Base-by-base conservation (phyloP, 2,329 filamentous ascomycete genomes). In the Fusarium sp. region DNA sequence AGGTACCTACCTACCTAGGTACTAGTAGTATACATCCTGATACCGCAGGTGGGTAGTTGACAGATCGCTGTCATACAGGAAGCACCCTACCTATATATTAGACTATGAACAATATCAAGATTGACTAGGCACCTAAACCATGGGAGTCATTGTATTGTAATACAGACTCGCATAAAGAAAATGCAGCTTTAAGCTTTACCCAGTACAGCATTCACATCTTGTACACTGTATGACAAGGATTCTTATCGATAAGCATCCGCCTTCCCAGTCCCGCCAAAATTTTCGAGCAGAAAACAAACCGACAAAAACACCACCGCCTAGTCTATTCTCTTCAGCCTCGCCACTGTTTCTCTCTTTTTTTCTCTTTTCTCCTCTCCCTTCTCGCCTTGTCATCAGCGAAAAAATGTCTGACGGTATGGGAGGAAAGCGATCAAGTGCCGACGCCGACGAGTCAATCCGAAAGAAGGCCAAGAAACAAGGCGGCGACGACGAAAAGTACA, bases 381-480 rank as follows among this genome's bases (percentile, higher is more conserved):
- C 30, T 45, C 42, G 41, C 34, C 42, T 52, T 41, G 49, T 46
- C 41, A 57, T 46, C 48, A 48, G 47, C 49, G 44, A 61, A 56
- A 75, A 34, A 60, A 85, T 85, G 83, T 79, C 80, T 63, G 81
- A 83, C 64, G 61, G 54, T 37, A 78, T 66, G 68, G 78, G 76
- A 71, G 79, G 76, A 56, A 86, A 86, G 77, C 81, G 84, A 70
- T 77, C 78, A 54, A 85, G 81, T 71, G 78, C 81, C 54, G 83
- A 85, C 65, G 74, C 76, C 49, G 83, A 84, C 53, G 81, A 81
- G 25, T 57, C 75, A 48, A 80, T 74, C 32, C 79, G 81, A 65
- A 84, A 84, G 72, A 86, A 84, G 78, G 76, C 78, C 44, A 81
- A 80, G 68, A 84, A 80, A 74, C 77, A 77, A 34, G 76, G 77